Percentiles rank a stretch among this genome's conserved stretches.
phyloP scores from a whole-genome alignment of 2,329 filamentous ascomycete genomes.

The Thielaviopsis cerberus region DNA sequence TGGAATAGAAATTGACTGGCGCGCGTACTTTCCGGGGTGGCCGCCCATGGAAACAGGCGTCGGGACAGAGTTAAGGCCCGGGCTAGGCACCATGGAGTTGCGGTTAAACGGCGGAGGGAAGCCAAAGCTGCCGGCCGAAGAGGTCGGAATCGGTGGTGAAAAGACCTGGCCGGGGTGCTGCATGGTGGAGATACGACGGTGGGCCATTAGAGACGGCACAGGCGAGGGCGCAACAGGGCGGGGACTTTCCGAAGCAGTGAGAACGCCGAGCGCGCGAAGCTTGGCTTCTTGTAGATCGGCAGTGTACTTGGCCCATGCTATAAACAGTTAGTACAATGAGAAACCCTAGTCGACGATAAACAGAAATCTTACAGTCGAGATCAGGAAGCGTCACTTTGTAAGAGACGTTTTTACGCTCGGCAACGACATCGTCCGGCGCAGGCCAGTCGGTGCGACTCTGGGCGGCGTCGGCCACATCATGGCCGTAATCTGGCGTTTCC shows the following conservation, averaged over 20 bases:
- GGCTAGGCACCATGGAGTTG: slow-evolving; percentile 42
- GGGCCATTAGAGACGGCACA: slow-evolving; percentile 5
- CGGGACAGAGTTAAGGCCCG: slow-evolving; percentile 42
- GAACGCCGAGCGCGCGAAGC: slow-evolving; percentile 76
- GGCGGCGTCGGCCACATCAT: slow-evolving; percentile 25
- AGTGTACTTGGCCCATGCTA: slow-evolving; percentile 57
- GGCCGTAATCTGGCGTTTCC: slow-evolving; percentile 25
- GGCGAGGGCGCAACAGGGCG: slow-evolving; percentile 22
- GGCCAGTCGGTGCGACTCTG: slow-evolving; percentile 57
- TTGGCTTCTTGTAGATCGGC: slow-evolving; percentile 77
- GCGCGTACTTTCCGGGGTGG: slow-evolving; percentile 38
- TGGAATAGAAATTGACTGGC: slow-evolving; percentile 53
- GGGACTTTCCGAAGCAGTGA: slow-evolving; percentile 55
- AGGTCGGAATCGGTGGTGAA: slow-evolving; percentile 67
- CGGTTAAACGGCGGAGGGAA: slow-evolving; percentile 42
- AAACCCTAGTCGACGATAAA: neutral
- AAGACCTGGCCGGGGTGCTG: slow-evolving; percentile 62
- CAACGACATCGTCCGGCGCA: slow-evolving; percentile 34
- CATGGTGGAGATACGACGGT: slow-evolving; percentile 32
- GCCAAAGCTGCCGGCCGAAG: slow-evolving; percentile 32
- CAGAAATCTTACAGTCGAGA: slow-evolving; percentile 32
- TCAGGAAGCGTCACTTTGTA: slow-evolving; percentile 53
- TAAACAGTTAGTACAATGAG: slow-evolving; percentile 1
- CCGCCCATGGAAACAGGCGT: slow-evolving; percentile 55
- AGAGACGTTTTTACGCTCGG: slow-evolving; percentile 33